A percentile compares a stretch with the other conserved stretches of the same genome.
phyloP scores from a whole-genome alignment of 192 early-diverging fungal genomes.

The Coemansia nantahalensis region DNA sequence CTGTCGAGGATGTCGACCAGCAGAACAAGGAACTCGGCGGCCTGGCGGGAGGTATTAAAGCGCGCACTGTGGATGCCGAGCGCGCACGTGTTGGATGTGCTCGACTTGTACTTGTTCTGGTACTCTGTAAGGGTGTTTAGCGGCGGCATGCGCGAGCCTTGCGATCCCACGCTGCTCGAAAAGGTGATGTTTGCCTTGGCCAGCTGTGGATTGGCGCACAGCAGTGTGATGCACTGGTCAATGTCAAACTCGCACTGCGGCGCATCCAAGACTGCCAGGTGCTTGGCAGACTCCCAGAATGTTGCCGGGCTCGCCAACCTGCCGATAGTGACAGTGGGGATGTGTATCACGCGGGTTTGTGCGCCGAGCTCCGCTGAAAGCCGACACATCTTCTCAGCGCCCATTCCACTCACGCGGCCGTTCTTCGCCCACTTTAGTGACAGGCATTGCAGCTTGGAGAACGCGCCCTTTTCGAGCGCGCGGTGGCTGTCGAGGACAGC shows the following conservation, averaged over 20 bases:
- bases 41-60: conserved; percentile 6
- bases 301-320: background rate
- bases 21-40: conserved; percentile 20
- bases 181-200: conserved; percentile 5
- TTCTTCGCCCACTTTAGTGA: conserved; percentile 12
- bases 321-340: background rate
- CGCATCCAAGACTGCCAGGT: conserved; percentile 5
- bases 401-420: background rate
- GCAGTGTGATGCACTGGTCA: conserved; percentile 5
- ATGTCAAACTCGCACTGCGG: background rate
- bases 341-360: conserved; percentile 2
- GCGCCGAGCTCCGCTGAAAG: conserved; percentile 8
- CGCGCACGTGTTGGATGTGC: background rate
- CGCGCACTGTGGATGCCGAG: conserved; percentile 2
- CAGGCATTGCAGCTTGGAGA: conserved; percentile 1
- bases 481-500: background rate
- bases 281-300: background rate
- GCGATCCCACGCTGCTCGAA: background rate
- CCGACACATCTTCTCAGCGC: background rate
- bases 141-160: background rate
- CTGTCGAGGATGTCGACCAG: conserved; percentile 12
- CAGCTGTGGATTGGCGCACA: conserved; percentile 6
- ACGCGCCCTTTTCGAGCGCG: conserved; percentile 1
- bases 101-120: conserved; percentile 9
- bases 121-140: conserved; percentile 1